Evolutionary conservation across 352 stramenopile species (phyloP), one percentile per base, ranked within the genome.

Genomic region (Phytophthora sp.): DNA sequence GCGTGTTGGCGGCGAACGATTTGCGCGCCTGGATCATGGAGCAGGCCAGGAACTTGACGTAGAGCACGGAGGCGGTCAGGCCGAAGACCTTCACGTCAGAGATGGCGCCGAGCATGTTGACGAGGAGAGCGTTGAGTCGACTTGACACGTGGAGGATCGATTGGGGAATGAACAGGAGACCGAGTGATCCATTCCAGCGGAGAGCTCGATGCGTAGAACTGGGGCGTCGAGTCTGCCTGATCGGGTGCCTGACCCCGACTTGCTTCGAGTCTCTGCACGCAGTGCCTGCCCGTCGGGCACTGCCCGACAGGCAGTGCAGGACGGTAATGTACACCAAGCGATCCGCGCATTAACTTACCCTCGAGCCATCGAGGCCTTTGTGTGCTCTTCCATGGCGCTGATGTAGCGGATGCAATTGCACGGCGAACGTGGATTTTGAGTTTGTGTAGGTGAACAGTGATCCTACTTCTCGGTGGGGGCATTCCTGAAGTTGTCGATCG

Each of bases 21-120:
- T 70, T 73, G 34, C 74, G 61, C 21, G 64, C 76, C 27, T 88
- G 78, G 30, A 79, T 68, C 58, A 84, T 82, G 18, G 74, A 73
- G 17, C 74, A 73, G 3, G 27, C 72, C 57, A 88, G 37, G 51
- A 86, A 86, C 70, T 88, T 88, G 76, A 83, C 37, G 64, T 87
- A 90, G 32, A 88, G 74, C 39, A 77, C 48, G 7, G 61, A 52
- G 7, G 66, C 42, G 42, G 71, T 45, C 3, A 76, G 48, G 9
- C 70, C 76, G 53, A 79, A 71, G 17, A 57, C 56, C 39, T 74
- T 64, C 21, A 77, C 48, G 48, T 74, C 63, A 18, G 63, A 69
- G 48, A 61, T 58, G 18, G 17, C 32, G 11, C 37, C 51, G 30
- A 72, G 50, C 62, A 71, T 75, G 34, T 12, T 42, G 24, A n/a